Evolutionary conservation across 2,329 filamentous ascomycete genomes (phyloP), one percentile per base, ranked within the genome.

Genomic region (Xylariaceae sp.): DNA sequence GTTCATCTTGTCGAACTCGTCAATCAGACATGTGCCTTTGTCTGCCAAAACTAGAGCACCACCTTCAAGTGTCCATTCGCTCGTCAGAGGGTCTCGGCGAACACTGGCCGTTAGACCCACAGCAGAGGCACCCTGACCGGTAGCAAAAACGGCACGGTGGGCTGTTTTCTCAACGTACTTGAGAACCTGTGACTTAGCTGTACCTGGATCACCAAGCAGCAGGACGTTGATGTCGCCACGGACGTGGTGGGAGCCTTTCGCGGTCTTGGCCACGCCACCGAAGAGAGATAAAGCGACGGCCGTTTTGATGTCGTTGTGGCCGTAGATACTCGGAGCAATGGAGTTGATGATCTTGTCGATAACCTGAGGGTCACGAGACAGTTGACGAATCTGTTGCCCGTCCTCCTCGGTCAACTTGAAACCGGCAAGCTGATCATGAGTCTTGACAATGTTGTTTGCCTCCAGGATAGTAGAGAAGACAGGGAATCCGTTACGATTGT

Each of bases 1-100:
- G 73, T 97, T 97, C 94, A 99, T 99, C 82, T 99, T 99, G 83
- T 99, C 94, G 69, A 99, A 99, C 76, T 99, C 94, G 69, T 99
- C 94, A 64, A 99, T 99, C 35, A 99, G 81, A 71, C 94, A 97
- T 13, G 91, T 96, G 47, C 94, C 94, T 65, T 90, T 88, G 73
- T 99, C 94, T 13, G 94, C 94, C 58, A 99, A 84, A 69, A 99
- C 94, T 9, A 99, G 81, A 3, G 94, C 94, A 71, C 94, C 94
- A 64, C 94, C 94, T 77, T 99, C 94, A 2, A 99, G 80, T 4
- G 94, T 97, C 93, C 94, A 99, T 76, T 99, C 94, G 73, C 88
- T 90, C 1, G 94, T 99, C 72, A 97, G 80, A 4, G 94, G 94
- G 72, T 99, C 94, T 64, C 93, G 89, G 65, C 94, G 90, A 61